Evolutionary conservation across 495 filamentous ascomycete genomes (phyloP), one percentile per base, ranked within the genome.

Genomic region (Talaromyces ruber): DNA sequence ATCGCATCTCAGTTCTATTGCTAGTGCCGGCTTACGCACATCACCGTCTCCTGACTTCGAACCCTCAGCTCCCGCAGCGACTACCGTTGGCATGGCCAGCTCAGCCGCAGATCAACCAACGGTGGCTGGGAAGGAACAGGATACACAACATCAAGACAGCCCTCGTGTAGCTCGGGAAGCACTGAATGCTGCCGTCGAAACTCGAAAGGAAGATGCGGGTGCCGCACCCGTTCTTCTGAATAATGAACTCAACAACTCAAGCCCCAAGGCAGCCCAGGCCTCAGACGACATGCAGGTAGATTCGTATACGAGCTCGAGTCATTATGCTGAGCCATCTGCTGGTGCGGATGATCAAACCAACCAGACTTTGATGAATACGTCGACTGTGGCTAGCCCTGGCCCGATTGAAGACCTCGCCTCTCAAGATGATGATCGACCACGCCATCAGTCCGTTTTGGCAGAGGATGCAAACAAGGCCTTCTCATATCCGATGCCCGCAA

Each of bases 401-500:
- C 76, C 76, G 1, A 80, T 80, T 21, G 77, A 80, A 28, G 77
- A 80, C 26, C 71, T 75, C 0, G 64, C 65, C 26, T 76, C 76
- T 14, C 77, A 78, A 34, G 77, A 78, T 68, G 76, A 72, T 29
- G 75, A 78, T 53, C 72, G 70, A 55, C 64, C 68, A 26, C 73
- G 68, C 37, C 60, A 50, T 24, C 72, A 71, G 61, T 69, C 73
- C 9, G 73, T 72, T 37, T 71, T 79, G 18, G 68, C 74, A 25
- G 78, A 79, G 21, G 79, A 79, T 50, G 66, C 67, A 45, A 81
- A 79, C 58, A 82, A 81, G 59, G 73, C 81, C 6, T 80, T 82
- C 50, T 83, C 81, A 5, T 83, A 80, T 63, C 81, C 81, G 21
- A 77, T 80, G 71, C 80, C 78, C 22, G 71, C 76, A 22, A 70